These are phyloP conservation scores for Plectosphaerella sp. DNA, from an alignment of 2,329 filamentous ascomycete genomes.

Conservation along the genomic window DNA sequence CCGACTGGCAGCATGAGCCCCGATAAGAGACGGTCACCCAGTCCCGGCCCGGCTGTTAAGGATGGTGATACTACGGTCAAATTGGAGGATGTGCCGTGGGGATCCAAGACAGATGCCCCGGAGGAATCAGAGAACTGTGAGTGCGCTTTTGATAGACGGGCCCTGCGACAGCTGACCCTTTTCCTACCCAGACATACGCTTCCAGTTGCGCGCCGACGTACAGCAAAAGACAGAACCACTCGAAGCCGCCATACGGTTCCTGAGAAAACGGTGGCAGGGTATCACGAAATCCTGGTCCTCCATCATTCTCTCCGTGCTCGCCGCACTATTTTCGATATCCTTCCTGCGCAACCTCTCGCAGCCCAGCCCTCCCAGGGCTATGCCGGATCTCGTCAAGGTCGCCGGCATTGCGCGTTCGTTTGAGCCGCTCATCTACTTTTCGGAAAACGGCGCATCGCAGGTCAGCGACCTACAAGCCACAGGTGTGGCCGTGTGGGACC, in stretches of 20 bases:
- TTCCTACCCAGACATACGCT: slow-evolving; percentile 66
- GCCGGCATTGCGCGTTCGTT: slow-evolving; percentile 86
- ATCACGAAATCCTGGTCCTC: slow-evolving; percentile 68
- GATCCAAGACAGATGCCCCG: slow-evolving; percentile 11
- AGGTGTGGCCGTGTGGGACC: slow-evolving; percentile 89
- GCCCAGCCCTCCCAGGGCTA: slow-evolving; percentile 61
- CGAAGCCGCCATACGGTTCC: slow-evolving; percentile 63
- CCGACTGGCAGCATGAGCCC: slow-evolving; percentile 53
- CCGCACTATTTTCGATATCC: slow-evolving; percentile 60
- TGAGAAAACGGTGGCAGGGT: slow-evolving; percentile 54
- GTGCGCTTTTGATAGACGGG: slow-evolving; percentile 16
- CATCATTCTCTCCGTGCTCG: slow-evolving; percentile 55
- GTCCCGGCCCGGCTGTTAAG: slow-evolving; percentile 37
- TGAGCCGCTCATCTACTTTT: slow-evolving; percentile 92
- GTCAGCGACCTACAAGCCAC: slow-evolving; percentile 87
- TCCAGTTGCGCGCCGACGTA: slow-evolving; percentile 81
- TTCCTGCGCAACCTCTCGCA: slow-evolving; percentile 63
- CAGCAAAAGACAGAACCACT: slow-evolving; percentile 84
- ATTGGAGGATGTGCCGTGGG: slow-evolving; percentile 19
- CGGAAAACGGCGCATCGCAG: slow-evolving; percentile 80
- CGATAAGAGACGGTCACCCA: slow-evolving; percentile 41
- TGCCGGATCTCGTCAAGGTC: slow-evolving; percentile 85
- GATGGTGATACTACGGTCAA: slow-evolving; percentile 32
- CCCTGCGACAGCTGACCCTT: not conserved
- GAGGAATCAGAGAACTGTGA: slow-evolving; percentile 45